Base-by-base conservation (phyloP, 2,329 filamentous ascomycete species). In the Ophiostoma sp. region DNA sequence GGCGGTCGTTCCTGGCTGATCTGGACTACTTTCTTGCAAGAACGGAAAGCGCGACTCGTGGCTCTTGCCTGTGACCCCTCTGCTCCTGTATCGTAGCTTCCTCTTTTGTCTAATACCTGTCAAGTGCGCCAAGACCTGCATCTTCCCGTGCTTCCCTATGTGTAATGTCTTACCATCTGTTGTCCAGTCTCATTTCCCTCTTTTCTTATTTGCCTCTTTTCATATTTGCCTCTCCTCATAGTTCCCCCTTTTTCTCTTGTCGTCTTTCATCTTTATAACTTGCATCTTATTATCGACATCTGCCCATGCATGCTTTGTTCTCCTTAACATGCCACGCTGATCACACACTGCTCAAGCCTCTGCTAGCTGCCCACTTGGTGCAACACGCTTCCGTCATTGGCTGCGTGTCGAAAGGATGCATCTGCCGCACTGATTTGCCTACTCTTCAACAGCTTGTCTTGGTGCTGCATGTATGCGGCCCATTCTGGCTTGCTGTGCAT, bases 301-400 rank as follows among this genome's bases (percentile, higher is more conserved):
- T 40, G 5, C 18, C 36, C 18, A 27, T 55, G 11, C 11, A 27
- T 27, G 49, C 49, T 55, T n/a, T 27, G 27, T 36, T 55, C 49
- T 9, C n/a, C 7, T 55, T 18, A 27, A 11, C 49, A 27, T 55
- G n/a, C n/a, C n/a, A 55, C 11, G 49, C 49, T 55, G 49, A 55
- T 55, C 49, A 55, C 47, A 49, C 47, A 49, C 47, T 49, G 47
- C 47, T n/a, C n/a, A 55, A 18, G 18, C 49, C 49, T 18, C 14
- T 55, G n/a, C 18, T 55, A 27, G 49, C 49, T 18, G 49, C 49
- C 49, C 49, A 55, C 49, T 55, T 55, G 49, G 49, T 55, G 49
- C 49, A 27, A 55, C 49, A 27, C n/a, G 47, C 14, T 18, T 18
- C 8, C n/a, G 14, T 55, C 18, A 55, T 55, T 55, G 49, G 49